These are phyloP conservation scores for Verticillium longisporum DNA, from an alignment of 2,329 filamentous ascomycete species.

Conservation along the genomic window DNA sequence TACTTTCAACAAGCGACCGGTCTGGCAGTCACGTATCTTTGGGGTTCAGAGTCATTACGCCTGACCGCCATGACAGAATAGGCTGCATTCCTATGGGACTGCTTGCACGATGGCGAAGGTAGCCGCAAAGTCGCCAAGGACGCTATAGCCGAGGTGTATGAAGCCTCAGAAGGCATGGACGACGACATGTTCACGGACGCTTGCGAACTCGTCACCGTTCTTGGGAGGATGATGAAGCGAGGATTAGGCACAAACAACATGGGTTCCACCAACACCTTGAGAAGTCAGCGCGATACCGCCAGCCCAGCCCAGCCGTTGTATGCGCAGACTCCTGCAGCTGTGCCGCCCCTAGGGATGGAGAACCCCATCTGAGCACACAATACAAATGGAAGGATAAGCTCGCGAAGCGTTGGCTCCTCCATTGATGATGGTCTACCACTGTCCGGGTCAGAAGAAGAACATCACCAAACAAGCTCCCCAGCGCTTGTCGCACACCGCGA, in stretches of 20 bases:
- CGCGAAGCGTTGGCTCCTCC: neutral
- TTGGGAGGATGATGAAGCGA: conserved; percentile 85
- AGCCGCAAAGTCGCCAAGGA: conserved; percentile 72
- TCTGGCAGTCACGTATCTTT: conserved; percentile 69
- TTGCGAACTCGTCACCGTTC: conserved; percentile 75
- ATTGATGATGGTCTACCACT: neutral
- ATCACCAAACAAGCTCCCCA: neutral
- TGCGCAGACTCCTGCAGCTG: conserved; percentile 10
- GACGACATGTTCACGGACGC: conserved; percentile 94
- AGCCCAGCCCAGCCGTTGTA: conserved; percentile 14
- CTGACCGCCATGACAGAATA: conserved; percentile 90
- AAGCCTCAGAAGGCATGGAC: conserved; percentile 85
- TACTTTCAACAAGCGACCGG: conserved; percentile 74
- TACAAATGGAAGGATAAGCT: neutral
- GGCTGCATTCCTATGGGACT: conserved; percentile 89
- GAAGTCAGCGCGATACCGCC: conserved; percentile 24
- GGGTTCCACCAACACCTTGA: conserved; percentile 16
- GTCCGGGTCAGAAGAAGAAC: neutral
- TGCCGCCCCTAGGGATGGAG: conserved; percentile 31
- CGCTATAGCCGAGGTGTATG: conserved; percentile 86
- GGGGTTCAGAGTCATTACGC: conserved; percentile 82
- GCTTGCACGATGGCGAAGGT: conserved; percentile 71
- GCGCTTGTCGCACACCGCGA: neutral
- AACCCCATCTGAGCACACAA: conserved; percentile 28
- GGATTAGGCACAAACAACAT: conserved; percentile 39